Conservation (phyloP, 345 rosid genomes). For the Camelina hispida region DNA sequence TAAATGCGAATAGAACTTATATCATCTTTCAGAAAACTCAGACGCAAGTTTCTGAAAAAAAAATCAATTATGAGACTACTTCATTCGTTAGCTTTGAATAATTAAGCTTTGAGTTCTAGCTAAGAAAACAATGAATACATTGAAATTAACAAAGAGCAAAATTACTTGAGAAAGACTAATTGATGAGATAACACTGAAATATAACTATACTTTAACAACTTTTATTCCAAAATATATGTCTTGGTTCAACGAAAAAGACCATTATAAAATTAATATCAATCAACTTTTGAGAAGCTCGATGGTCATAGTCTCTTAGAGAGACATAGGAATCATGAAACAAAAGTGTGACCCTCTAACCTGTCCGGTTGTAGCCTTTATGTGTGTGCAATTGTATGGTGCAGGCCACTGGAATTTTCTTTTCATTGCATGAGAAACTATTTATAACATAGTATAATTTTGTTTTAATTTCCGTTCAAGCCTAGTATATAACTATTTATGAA, state of each 20-base stretch:
- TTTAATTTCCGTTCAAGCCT: too few species aligned
- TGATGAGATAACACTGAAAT: not conserved
- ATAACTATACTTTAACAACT: too few species aligned
- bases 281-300: not conserved
- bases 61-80: not conserved
- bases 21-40: not conserved
- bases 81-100: not conserved
- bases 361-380: not conserved
- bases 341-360: not conserved
- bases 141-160: not conserved
- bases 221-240: too few species aligned
- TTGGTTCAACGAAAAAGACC: not conserved
- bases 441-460: too few species aligned
- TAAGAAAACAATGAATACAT: not conserved
- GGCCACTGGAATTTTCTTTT: too few species aligned
- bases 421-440: too few species aligned
- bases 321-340: not conserved
- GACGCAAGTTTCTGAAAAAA: not conserved
- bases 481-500: too few species aligned
- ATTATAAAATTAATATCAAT: not conserved
- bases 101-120: not conserved
- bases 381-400: slow-evolving; percentile 46
- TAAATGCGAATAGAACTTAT: not conserved
- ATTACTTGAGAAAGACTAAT: not conserved
- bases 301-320: not conserved